phyloP scores from a whole-genome alignment of 2,329 filamentous ascomycete species.

The Knufia fluminis region DNA sequence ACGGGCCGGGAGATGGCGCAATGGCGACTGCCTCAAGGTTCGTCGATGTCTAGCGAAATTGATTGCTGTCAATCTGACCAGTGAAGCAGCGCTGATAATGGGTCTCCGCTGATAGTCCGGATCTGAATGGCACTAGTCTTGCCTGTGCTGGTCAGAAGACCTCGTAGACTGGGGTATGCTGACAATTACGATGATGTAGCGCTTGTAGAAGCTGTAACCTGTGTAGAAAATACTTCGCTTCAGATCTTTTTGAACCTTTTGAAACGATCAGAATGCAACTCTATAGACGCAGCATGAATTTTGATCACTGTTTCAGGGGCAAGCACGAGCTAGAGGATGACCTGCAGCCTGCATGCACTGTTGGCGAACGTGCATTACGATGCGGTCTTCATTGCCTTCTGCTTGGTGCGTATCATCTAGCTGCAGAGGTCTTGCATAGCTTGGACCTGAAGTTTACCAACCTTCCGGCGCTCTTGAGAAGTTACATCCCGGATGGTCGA shows the following conservation, averaged over 20 bases:
- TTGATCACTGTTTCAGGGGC: not conserved
- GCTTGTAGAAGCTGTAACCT: not conserved
- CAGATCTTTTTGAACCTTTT: not conserved
- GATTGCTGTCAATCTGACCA: not conserved
- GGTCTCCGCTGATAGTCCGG: not conserved
- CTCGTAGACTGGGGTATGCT: not conserved
- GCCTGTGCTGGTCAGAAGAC: not conserved
- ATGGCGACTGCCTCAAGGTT: not conserved
- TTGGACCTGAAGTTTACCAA: not conserved
- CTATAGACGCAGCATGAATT: not conserved
- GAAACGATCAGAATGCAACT: not conserved
- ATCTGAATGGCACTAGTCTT: slow-evolving; percentile 1
- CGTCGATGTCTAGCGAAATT: not conserved
- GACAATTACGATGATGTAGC: not conserved
- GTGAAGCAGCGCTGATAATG: not conserved
- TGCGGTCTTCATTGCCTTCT: not conserved
- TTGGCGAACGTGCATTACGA: not conserved
- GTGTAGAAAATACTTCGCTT: not conserved
- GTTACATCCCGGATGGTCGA: not conserved
- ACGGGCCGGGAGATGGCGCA: not conserved
- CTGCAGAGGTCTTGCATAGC: not conserved
- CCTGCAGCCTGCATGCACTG: slow-evolving; percentile 1
- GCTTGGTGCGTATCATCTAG: not conserved
- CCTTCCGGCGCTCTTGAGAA: too few relatives aligned
- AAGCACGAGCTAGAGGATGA: not conserved